These are phyloP conservation scores for Kwoniella dendrophila DNA, from an alignment of 768 basidiomycete genomes.

Conservation along the genomic window DNA sequence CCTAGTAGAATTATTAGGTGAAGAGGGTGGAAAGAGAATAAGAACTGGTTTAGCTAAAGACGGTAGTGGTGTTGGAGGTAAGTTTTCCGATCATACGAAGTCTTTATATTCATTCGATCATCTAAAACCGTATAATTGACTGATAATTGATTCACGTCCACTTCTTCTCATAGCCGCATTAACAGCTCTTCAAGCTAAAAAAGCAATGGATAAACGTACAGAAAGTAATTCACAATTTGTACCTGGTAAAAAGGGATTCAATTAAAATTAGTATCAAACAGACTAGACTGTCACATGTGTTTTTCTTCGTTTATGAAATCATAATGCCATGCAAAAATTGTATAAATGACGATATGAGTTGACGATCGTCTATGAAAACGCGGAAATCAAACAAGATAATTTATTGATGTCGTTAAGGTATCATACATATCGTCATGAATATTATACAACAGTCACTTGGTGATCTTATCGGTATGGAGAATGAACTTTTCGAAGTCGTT, in stretches of 20 bases:
- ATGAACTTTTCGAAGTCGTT: too few relatives aligned
- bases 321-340: too few relatives aligned
- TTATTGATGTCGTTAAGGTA: too few relatives aligned
- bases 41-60: constrained; percentile 94
- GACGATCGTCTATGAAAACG: too few relatives aligned
- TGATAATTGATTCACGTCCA: neutral
- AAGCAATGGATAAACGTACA: constrained; percentile 54
- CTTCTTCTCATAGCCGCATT: constrained; percentile 67
- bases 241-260: constrained; percentile 14
- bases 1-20: constrained; percentile 73
- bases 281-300: too few relatives aligned
- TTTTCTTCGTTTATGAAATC: too few relatives aligned
- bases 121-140: too few relatives aligned
- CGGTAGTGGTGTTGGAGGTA: constrained; percentile 95
- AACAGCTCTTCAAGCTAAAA: constrained; percentile 79
- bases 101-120: neutral
- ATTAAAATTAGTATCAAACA: too few relatives aligned
- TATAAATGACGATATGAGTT: too few relatives aligned
- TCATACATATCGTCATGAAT: neutral
- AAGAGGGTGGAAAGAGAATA: constrained; percentile 75
- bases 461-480: neutral
- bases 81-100: constrained; percentile 52
- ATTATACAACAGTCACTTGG: constrained; percentile 1
- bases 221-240: constrained; percentile 16
- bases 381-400: too few relatives aligned